phyloP scores from a whole-genome alignment of 805 yeast species.

The Wickerhamomyces rabaulensis region DNA sequence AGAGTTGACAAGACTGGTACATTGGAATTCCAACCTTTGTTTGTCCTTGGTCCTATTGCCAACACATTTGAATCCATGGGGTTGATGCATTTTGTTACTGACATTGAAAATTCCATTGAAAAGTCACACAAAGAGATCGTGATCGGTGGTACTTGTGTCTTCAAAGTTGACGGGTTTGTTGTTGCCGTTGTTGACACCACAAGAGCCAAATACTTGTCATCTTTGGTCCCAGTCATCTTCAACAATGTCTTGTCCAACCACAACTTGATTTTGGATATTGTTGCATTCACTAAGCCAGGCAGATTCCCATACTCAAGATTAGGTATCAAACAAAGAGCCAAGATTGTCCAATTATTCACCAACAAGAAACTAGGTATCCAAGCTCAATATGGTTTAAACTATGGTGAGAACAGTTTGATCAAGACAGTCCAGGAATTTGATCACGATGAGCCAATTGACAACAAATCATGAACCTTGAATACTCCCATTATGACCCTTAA shows the following conservation, averaged over 20 bases:
- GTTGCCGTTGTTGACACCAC: slow-evolving; percentile 68
- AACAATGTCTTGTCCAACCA: slow-evolving; percentile 75
- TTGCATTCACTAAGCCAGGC: slow-evolving; percentile 67
- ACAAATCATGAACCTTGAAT: background rate
- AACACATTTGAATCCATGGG: slow-evolving; percentile 92
- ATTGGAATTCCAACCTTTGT: slow-evolving; percentile 64
- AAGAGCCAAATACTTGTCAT: slow-evolving; percentile 48
- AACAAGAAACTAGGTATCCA: slow-evolving; percentile 36
- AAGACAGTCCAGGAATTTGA: slow-evolving; percentile 45
- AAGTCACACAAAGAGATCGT: slow-evolving; percentile 39
- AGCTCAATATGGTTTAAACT: slow-evolving; percentile 51
- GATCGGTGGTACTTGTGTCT: slow-evolving; percentile 61
- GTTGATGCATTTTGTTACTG: slow-evolving; percentile 82
- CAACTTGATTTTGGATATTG: slow-evolving; percentile 76
- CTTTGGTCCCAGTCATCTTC: slow-evolving; percentile 79
- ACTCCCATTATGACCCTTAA: background rate
- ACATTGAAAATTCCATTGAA: slow-evolving; percentile 69
- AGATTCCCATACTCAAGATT: slow-evolving; percentile 66
- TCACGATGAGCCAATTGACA: background rate
- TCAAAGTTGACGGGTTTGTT: slow-evolving; percentile 77
- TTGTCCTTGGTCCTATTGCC: slow-evolving; percentile 76
- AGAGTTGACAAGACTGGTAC: slow-evolving; percentile 36
- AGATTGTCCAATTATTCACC: slow-evolving; percentile 54
- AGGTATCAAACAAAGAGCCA: slow-evolving; percentile 72
- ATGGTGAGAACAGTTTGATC: slow-evolving; percentile 62